Base-by-base conservation (phyloP, 768 basidiomycete genomes). In the Tephrocybe sp. region DNA sequence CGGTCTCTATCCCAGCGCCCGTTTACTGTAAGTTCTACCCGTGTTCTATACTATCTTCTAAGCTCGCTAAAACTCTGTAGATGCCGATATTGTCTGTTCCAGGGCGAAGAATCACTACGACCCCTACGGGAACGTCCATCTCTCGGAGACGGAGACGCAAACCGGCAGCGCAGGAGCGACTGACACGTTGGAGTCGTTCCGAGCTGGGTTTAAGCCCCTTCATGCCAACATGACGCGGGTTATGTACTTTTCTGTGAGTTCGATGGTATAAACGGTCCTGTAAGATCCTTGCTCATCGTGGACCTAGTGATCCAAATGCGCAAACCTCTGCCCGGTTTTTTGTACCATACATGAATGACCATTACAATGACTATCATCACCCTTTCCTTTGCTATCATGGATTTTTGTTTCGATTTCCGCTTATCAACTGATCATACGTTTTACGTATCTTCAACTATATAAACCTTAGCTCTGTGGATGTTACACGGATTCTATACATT, bases 21-120 rank as follows among this genome's bases (percentile, higher is more conserved):
- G 88, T 92, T 0, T 93, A 93, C 55, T 93, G 90, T 91, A 60
- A 60, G 84, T 57, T n/a, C n/a, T n/a, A n/a, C n/a, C n/a, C n/a
- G n/a, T n/a, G n/a, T n/a, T 32, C 21, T 11, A 17, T 26, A 28
- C 8, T 7, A 32, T 7, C 7, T 7, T 32, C 15, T 12, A 14
- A 15, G 34, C 34, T 36, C 6, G 15, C 14, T 7, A 32, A 30
- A 11, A 30, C 15, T 36, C 50, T 30, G 24, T 54, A 90, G 88
- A 90, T 62, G 88, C 88, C 7, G 86, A 90, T 62, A 87, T 85
- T 20, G 88, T 90, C 10, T 85, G 84, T 50, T 71, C 79, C 3
- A 75, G 83, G 3, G 83, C 84, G 0, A 84, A 83, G 66, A 81
- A 79, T 48, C 83, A 85, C 53, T 86, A 80, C 52, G 76, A 81